Conservation (phyloP, 2,329 filamentous ascomycete species). For the Diaporthe eres region DNA sequence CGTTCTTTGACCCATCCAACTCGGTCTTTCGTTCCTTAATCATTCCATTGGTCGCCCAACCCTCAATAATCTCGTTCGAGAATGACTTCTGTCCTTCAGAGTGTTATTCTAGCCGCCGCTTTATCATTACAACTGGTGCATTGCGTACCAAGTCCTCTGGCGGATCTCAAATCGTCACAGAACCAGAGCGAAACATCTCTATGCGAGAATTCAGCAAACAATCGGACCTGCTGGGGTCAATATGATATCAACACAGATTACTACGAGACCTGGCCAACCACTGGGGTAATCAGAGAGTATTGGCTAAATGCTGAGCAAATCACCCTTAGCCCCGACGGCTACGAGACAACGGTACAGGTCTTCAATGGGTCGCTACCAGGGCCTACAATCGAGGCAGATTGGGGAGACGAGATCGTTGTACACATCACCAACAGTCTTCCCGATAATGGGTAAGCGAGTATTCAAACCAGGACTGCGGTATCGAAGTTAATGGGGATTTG, state of each 20-base stretch:
- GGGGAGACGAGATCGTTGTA: constrained; percentile 72
- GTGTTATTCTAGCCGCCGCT: background rate
- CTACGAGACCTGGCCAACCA: constrained; percentile 56
- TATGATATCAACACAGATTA: constrained; percentile 62
- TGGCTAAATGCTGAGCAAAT: constrained; percentile 58
- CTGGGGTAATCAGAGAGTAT: constrained; percentile 65
- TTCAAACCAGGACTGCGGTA: background rate
- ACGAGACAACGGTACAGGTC: constrained; percentile 56
- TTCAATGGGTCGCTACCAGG: constrained; percentile 71
- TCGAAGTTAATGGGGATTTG: too few species aligned
- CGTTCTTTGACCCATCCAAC: background rate
- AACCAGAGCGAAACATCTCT: background rate
- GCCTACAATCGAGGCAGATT: constrained; percentile 70
- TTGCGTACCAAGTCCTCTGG: background rate
- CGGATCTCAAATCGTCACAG: background rate
- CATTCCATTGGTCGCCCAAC: background rate
- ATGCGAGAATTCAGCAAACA: background rate
- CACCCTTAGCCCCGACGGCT: constrained; percentile 61
- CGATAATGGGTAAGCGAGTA: constrained; percentile 60
- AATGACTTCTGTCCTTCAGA: background rate
- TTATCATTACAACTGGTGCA: background rate
- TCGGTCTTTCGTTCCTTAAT: background rate
- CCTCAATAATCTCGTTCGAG: background rate
- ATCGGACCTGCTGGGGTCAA: constrained; percentile 35
- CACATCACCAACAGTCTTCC: constrained; percentile 72